These are phyloP conservation scores for Elsinoe arachidis DNA, from an alignment of 2,329 filamentous ascomycete species.

Conservation along the genomic window DNA sequence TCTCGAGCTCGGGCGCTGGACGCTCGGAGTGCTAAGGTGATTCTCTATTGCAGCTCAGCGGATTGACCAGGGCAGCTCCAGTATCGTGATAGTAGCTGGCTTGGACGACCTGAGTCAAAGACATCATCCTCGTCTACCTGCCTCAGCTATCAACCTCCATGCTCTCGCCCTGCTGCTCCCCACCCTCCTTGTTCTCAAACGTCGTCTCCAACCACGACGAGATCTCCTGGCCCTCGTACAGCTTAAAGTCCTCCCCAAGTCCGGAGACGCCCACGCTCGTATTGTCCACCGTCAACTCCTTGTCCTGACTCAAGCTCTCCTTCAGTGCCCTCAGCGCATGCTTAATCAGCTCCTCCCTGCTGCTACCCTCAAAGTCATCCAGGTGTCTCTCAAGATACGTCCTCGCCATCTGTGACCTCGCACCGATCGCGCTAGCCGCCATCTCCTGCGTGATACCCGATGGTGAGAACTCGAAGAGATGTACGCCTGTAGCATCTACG, in stretches of 20 bases:
- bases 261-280: slow-evolving; percentile 85
- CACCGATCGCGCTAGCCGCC: slow-evolving; percentile 90
- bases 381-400: slow-evolving; percentile 93
- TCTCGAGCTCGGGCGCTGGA: background rate
- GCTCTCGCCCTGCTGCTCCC: slow-evolving; percentile 34
- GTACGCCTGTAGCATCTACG: slow-evolving; percentile 86
- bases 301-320: slow-evolving; percentile 93
- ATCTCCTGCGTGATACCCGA: slow-evolving; percentile 96
- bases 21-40: too few species aligned
- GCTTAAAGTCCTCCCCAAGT: slow-evolving; percentile 79
- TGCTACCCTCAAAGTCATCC: slow-evolving; percentile 68
- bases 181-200: slow-evolving; percentile 37
- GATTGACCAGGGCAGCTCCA: background rate
- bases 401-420: slow-evolving; percentile 91
- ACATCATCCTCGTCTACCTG: background rate
- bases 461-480: slow-evolving; percentile 97
- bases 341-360: slow-evolving; percentile 76
- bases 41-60: background rate
- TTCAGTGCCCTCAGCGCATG: slow-evolving; percentile 88
- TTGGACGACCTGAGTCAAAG: too few species aligned
- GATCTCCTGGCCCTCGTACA: slow-evolving; percentile 84
- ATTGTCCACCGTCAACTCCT: slow-evolving; percentile 95
- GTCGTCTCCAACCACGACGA: slow-evolving; percentile 73
- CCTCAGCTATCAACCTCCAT: slow-evolving; percentile 47
- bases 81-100: background rate